Evolutionary conservation across 176 grass and related monocot genomes (phyloP).

Genomic region (Echinochloa phyllopogon): DNA sequence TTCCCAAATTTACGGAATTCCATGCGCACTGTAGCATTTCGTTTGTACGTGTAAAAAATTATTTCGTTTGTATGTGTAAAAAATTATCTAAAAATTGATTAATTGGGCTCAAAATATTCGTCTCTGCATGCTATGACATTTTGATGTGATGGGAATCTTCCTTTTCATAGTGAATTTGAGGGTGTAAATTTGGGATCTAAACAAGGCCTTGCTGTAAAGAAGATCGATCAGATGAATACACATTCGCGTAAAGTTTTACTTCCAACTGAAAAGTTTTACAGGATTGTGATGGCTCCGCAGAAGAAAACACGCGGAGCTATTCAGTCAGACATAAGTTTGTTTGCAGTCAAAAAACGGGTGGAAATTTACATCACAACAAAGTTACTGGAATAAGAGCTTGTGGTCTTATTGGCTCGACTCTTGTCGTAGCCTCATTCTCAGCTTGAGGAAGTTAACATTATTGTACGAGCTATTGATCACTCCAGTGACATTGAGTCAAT

Average conservation of each 20-base stretch:
- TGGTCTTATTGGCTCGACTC: constrained; percentile 36
- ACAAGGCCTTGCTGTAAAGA: background rate
- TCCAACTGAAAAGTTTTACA: constrained; percentile 41
- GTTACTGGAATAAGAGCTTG: constrained; percentile 29
- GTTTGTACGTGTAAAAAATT: too few species aligned
- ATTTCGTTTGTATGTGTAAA: too few species aligned
- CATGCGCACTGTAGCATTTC: too few species aligned
- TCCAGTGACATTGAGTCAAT: constrained; percentile 41
- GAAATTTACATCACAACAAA: constrained; percentile 54
- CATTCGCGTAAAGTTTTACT: background rate
- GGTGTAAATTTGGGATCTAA: too few species aligned
- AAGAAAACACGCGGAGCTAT: constrained; percentile 37
- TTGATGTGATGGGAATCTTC: too few species aligned
- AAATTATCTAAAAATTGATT: too few species aligned
- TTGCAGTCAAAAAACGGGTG: constrained; percentile 25
- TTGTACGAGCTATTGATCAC: constrained; percentile 25
- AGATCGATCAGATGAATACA: background rate
- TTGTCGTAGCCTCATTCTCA: constrained; percentile 36
- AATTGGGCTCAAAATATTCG: too few species aligned
- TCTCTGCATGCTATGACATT: too few species aligned
- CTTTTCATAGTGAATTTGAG: too few species aligned
- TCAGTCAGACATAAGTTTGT: constrained; percentile 38
- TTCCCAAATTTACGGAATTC: too few species aligned
- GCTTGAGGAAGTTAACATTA: constrained; percentile 48
- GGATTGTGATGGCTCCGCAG: constrained; percentile 15